Conservation (phyloP, 2,329 filamentous ascomycete species). For the Calonectria pauciramosa region DNA sequence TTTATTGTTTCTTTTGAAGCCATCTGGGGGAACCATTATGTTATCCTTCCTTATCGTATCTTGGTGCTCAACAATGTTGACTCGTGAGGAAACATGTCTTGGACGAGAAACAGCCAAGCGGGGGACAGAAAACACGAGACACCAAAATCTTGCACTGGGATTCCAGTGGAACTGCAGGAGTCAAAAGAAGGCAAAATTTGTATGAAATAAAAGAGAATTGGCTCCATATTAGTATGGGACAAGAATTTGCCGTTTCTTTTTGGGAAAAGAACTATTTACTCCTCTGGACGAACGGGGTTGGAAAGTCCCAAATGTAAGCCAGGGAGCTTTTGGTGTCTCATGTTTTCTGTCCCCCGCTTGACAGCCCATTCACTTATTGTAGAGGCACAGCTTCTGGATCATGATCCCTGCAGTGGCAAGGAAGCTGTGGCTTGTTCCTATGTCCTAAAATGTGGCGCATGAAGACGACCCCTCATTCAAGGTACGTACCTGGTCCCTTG, state of each 20-base stretch:
- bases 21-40: neutral
- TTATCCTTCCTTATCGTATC: neutral
- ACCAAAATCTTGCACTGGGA: too few relatives aligned
- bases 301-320: too few relatives aligned
- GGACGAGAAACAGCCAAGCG: neutral
- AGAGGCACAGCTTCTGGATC: neutral
- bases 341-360: too few relatives aligned
- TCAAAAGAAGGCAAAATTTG: too few relatives aligned
- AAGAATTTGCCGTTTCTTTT: too few relatives aligned
- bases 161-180: too few relatives aligned
- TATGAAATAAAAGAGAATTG: too few relatives aligned
- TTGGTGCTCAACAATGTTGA: neutral
- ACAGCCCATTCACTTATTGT: neutral
- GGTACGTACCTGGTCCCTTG: conserved; percentile 16
- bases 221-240: too few relatives aligned
- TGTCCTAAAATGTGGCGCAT: neutral
- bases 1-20: neutral
- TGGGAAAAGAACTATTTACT: too few relatives aligned
- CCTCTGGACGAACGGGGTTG: too few relatives aligned
- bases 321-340: too few relatives aligned
- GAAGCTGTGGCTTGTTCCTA: neutral
- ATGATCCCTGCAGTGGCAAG: neutral
- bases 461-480: neutral
- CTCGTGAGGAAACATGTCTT: neutral
- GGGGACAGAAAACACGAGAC: too few relatives aligned